Conservation (phyloP, 352 stramenopile species). For the Globisporangium mamillatum region DNA sequence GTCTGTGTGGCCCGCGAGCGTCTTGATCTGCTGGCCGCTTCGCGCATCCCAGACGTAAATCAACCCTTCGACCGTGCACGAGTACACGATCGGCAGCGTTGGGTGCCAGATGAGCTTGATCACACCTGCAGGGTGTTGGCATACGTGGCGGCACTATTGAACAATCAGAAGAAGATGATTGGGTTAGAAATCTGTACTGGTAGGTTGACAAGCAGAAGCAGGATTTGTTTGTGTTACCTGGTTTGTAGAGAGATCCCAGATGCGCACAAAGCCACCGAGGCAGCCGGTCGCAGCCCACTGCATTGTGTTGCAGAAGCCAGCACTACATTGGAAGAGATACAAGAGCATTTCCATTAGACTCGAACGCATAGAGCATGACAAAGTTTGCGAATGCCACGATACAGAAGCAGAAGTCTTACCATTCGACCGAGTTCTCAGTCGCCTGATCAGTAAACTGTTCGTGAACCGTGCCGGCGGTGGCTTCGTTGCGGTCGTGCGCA, state of each 20-base stretch:
- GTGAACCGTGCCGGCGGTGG: conserved; percentile 47
- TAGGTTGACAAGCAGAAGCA: background rate
- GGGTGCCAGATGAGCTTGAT: conserved; percentile 92
- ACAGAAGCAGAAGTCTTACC: conserved; percentile 33
- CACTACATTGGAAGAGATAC: conserved; percentile 34
- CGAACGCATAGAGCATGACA: background rate
- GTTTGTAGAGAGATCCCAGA: conserved; percentile 93
- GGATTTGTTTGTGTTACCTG: conserved; percentile 34
- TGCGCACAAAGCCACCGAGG: conserved; percentile 93
- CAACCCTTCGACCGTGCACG: conserved; percentile 84
- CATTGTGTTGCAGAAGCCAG: conserved; percentile 92
- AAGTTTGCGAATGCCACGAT: background rate
- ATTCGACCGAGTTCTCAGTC: conserved; percentile 86
- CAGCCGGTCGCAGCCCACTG: conserved; percentile 95
- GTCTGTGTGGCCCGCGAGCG: conserved; percentile 86
- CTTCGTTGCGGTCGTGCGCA: conserved; percentile 62
- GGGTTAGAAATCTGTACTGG: background rate
- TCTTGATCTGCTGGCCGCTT: conserved; percentile 72
- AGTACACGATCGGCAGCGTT: conserved; percentile 76
- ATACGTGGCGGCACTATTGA: conserved; percentile 81
- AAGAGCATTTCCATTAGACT: background rate
- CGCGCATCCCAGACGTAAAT: conserved; percentile 92
- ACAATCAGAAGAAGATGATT: background rate
- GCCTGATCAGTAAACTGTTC: conserved; percentile 33
- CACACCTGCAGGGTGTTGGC: conserved; percentile 84